Conservation (phyloP, 1,139 yeast species). For the Candida dubliniensis region DNA sequence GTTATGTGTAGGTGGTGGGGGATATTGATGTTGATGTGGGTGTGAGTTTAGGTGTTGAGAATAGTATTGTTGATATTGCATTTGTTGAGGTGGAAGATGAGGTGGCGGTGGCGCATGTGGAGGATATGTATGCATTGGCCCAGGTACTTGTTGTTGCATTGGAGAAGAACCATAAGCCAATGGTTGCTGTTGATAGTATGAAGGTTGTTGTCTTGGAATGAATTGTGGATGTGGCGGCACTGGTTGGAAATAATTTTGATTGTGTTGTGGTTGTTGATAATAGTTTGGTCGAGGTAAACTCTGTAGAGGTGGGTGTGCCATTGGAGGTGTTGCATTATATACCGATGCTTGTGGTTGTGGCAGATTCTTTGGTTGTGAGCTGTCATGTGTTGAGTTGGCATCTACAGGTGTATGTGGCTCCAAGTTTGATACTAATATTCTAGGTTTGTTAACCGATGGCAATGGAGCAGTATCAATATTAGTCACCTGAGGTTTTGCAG, state of each 20-base stretch:
- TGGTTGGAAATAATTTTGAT: slow-evolving; percentile 1
- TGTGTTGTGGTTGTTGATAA: not conserved
- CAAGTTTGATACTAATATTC: not conserved
- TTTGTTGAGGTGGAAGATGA: slow-evolving; percentile 7
- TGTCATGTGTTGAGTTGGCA: not conserved
- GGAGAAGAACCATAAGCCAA: not conserved
- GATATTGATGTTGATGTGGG: slow-evolving; percentile 6
- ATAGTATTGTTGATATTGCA: slow-evolving; percentile 1
- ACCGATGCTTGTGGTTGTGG: slow-evolving; percentile 2
- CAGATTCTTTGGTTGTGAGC: not conserved
- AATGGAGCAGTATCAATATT: not conserved
- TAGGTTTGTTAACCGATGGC: not conserved
- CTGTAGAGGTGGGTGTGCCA: slow-evolving; percentile 3
- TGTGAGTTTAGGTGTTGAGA: slow-evolving; percentile 12
- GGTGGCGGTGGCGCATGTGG: slow-evolving; percentile 13
- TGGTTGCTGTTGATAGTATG: slow-evolving; percentile 2
- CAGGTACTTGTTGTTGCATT: not conserved
- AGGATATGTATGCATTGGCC: not conserved
- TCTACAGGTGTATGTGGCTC: not conserved
- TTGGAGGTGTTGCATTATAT: slow-evolving; percentile 6
- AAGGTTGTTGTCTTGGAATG: slow-evolving; percentile 2
- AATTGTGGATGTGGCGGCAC: slow-evolving; percentile 5
- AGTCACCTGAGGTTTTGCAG: not conserved
- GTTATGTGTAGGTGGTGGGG: slow-evolving; percentile 4
- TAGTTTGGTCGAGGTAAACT: not conserved